A percentile compares a stretch with the other conserved stretches of the same genome.
These are phyloP conservation scores for Paraphysoderma sedebokerense DNA, from an alignment of 371 early-diverging fungal genomes.

Conservation along the genomic window DNA sequence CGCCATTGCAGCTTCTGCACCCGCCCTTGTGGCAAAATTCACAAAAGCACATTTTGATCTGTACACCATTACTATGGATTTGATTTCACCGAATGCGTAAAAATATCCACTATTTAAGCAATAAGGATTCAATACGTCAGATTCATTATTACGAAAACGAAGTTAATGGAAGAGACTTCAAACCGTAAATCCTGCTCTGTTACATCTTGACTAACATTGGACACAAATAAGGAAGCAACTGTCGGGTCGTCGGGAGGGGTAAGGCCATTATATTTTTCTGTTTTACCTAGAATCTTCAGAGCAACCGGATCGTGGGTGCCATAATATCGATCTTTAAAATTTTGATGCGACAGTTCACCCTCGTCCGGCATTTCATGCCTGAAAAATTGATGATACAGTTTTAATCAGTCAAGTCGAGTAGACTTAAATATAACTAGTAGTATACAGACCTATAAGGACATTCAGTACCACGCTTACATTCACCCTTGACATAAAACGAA, in stretches of 20 bases:
- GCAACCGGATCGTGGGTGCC: constrained; percentile 91
- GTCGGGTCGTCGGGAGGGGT: background rate
- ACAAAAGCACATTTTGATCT: constrained; percentile 76
- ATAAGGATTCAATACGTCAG: constrained; percentile 3
- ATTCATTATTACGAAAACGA: background rate
- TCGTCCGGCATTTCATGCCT: constrained; percentile 80
- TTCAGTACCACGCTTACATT: constrained; percentile 76
- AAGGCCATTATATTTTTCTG: background rate
- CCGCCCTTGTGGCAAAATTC: constrained; percentile 54
- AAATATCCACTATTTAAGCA: constrained; percentile 40
- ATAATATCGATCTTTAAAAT: constrained; percentile 80
- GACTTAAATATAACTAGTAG: background rate
- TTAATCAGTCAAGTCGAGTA: background rate
- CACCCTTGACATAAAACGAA: constrained; percentile 84
- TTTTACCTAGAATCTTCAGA: constrained; percentile 47
- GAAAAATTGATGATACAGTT: background rate
- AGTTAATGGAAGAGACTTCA: background rate
- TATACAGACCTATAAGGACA: constrained; percentile 60
- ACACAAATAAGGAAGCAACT: background rate
- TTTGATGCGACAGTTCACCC: constrained; percentile 65
- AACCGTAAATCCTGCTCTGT: background rate
- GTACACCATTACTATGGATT: constrained; percentile 61
- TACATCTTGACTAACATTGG: background rate
- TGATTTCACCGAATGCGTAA: constrained; percentile 67
- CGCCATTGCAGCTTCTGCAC: constrained; percentile 62